A percentile compares a stretch with the other conserved stretches of the same genome.
Evolutionary conservation across 129 eudicot genomes (phyloP).

Genomic region (Flaveria linearis): DNA sequence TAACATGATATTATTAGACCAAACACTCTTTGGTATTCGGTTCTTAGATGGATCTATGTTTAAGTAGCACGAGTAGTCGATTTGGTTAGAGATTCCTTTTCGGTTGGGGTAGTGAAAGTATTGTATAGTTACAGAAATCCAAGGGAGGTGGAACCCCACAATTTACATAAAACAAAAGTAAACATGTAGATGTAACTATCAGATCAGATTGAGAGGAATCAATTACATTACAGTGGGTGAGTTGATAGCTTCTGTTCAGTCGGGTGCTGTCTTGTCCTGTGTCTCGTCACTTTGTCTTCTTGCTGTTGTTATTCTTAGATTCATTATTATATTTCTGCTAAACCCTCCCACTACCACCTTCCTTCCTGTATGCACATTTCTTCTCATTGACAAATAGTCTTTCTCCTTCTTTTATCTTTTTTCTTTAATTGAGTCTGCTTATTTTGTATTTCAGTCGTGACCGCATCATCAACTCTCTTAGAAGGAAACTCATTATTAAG

Average conservation of each 20-base stretch:
- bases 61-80: too few species aligned
- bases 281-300: slow-evolving; percentile 31
- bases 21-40: too few species aligned
- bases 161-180: neutral
- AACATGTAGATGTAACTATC: slow-evolving; percentile 22
- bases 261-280: neutral
- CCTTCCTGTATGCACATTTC: neutral
- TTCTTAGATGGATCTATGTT: too few species aligned
- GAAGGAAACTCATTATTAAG: too few species aligned
- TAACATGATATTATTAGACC: too few species aligned
- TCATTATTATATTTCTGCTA: neutral
- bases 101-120: too few species aligned
- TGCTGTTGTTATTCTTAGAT: slow-evolving; percentile 19
- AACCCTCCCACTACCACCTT: slow-evolving; percentile 3
- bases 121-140: neutral
- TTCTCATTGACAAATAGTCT: neutral
- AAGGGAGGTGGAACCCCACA: neutral
- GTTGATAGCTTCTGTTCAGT: slow-evolving; percentile 31
- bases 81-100: neutral
- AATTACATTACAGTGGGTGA: neutral
- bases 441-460: too few species aligned
- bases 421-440: too few species aligned
- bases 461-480: too few species aligned
- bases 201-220: slow-evolving; percentile 20
- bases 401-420: neutral